A percentile compares a stretch with the other conserved stretches of the same genome.
Conservation (phyloP, 192 early-diverging fungal genomes). For the Linnemannia schmuckeri region DNA sequence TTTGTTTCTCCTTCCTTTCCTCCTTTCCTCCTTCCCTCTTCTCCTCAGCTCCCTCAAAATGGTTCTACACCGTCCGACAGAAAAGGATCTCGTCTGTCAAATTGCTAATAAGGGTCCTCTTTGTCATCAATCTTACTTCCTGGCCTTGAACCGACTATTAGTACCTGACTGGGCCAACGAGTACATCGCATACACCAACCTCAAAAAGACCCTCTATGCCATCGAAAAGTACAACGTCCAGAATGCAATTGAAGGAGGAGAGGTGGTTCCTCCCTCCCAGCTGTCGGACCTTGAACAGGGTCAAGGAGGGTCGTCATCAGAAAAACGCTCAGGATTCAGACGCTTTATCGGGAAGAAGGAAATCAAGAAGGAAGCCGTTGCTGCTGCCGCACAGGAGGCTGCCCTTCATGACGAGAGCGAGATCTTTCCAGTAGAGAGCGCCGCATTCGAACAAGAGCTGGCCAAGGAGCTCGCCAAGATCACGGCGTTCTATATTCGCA, state of each 20-base stretch:
- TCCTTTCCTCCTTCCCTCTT: neutral
- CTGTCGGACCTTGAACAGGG: conserved; percentile 37
- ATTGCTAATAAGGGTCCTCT: neutral
- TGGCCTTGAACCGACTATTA: conserved; percentile 1
- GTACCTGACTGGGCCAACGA: conserved; percentile 88
- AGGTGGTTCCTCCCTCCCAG: neutral
- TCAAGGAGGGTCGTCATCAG: neutral
- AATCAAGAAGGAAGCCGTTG: neutral
- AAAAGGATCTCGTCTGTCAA: neutral
- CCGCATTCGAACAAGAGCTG: conserved; percentile 31
- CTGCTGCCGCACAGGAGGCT: conserved; percentile 15
- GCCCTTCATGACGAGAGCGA: conserved; percentile 29
- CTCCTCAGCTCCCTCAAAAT: neutral
- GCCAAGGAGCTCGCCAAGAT: conserved; percentile 77
- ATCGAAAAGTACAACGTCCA: conserved; percentile 75
- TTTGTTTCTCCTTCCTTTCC: neutral
- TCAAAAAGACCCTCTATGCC: conserved; percentile 84
- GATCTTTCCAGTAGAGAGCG: conserved; percentile 54
- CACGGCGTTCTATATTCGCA: conserved; percentile 84
- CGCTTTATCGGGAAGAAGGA: conserved; percentile 20
- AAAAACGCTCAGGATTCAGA: conserved; percentile 22
- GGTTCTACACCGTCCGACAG: neutral
- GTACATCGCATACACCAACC: conserved; percentile 83
- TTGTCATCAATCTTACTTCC: neutral
- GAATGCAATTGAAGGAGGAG: conserved; percentile 16